phyloP scores from a whole-genome alignment of 2,329 filamentous ascomycete genomes.

The Neocatenulostroma microsporum region DNA sequence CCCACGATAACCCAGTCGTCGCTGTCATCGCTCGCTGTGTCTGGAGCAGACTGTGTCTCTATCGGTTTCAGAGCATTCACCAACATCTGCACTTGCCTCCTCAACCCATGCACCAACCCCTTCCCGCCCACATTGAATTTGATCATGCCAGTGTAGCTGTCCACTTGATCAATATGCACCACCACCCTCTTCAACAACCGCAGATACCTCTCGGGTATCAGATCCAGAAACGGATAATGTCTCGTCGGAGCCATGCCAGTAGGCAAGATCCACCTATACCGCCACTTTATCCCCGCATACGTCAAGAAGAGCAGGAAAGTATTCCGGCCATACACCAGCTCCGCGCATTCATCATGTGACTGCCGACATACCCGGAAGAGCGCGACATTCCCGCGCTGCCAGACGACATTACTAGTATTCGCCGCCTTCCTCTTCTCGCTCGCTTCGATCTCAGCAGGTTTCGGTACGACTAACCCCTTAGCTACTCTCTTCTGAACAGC shows the following conservation, averaged over 20 bases:
- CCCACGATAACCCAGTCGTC: conserved; percentile 13
- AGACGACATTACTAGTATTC: conserved; percentile 29
- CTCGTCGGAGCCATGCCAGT: conserved; percentile 34
- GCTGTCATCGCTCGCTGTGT: conserved; percentile 23
- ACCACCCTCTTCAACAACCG: conserved; percentile 35
- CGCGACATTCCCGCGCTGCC: conserved; percentile 36
- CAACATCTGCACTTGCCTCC: conserved; percentile 34
- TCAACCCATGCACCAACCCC: conserved; percentile 37
- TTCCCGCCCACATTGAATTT: conserved; percentile 44
- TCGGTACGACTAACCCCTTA: conserved; percentile 20
- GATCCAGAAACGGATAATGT: conserved; percentile 34
- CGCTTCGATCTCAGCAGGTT: not conserved
- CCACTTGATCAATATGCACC: conserved; percentile 41
- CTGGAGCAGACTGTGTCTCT: too few species aligned
- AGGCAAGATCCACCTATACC: conserved; percentile 37
- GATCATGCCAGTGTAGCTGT: conserved; percentile 45
- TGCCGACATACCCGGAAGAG: conserved; percentile 35
- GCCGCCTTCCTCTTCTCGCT: not conserved
- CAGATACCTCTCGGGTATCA: conserved; percentile 36
- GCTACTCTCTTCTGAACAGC: conserved; percentile 23
- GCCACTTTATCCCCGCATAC: conserved; percentile 38
- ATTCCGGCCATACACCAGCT: conserved; percentile 40
- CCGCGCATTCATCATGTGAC: conserved; percentile 39
- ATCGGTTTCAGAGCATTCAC: conserved; percentile 30
- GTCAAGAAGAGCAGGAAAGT: conserved; percentile 40